Evolutionary conservation across 495 filamentous ascomycete species (phyloP).

Genomic region (Hypoxylon cercidicola): DNA sequence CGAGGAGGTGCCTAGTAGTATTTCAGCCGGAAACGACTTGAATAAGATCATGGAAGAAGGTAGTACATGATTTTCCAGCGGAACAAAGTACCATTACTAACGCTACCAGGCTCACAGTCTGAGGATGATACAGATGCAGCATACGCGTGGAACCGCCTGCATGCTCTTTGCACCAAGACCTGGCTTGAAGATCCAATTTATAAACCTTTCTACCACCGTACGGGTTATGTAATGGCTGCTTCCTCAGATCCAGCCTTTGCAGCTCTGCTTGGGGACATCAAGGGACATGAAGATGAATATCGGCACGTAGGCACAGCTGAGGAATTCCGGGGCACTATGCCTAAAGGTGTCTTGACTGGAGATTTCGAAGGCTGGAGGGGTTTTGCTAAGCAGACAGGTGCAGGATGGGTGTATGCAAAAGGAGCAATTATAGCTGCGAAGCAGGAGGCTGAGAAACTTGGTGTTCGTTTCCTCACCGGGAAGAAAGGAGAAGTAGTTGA

Average conservation of each 20-base stretch:
- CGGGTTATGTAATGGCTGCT: conserved; percentile 58
- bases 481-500: conserved; percentile 50
- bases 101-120: conserved; percentile 21
- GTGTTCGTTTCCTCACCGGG: conserved; percentile 58
- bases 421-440: conserved; percentile 59
- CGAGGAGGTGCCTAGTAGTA: conserved; percentile 56
- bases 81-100: conserved; percentile 5
- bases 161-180: conserved; percentile 51
- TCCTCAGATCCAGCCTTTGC: conserved; percentile 44
- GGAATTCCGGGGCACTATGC: conserved; percentile 63
- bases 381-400: conserved; percentile 53
- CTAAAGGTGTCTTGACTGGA: conserved; percentile 60
- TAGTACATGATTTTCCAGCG: conserved; percentile 13
- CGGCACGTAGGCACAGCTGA: conserved; percentile 49
- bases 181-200: conserved; percentile 63
- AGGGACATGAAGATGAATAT: conserved; percentile 48
- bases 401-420: conserved; percentile 63
- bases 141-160: conserved; percentile 52
- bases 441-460: conserved; percentile 56
- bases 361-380: conserved; percentile 63
- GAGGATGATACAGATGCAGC: conserved; percentile 41
- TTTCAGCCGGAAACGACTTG: conserved; percentile 64
- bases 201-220: conserved; percentile 60
- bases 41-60: conserved; percentile 68
- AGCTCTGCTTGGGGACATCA: conserved; percentile 49